Evolutionary conservation across 345 rosid species (phyloP).

Genomic region (Combretum micranthum): DNA sequence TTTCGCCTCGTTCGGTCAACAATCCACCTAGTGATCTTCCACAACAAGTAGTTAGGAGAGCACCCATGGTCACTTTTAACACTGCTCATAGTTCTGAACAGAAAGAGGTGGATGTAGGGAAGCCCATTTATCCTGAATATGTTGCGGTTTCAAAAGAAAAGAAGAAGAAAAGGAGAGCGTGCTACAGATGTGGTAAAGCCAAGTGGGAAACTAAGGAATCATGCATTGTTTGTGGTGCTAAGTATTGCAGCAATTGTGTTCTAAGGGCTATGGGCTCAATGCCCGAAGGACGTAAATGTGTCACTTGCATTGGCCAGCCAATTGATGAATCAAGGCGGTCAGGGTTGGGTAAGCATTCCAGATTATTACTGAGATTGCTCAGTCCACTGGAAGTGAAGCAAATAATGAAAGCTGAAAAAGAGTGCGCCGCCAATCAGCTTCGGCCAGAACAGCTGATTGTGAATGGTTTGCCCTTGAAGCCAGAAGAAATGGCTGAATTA

Average conservation of each 20-base stretch:
- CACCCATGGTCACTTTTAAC: conserved; percentile 73
- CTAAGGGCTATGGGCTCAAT: conserved; percentile 99
- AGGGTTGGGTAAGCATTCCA: conserved; percentile 70
- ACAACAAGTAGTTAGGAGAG: conserved; percentile 32
- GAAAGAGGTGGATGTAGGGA: conserved; percentile 40
- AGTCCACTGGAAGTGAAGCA: conserved; percentile 96
- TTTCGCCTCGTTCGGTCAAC: conserved; percentile 55
- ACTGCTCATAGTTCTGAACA: conserved; percentile 43
- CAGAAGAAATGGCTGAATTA: conserved; percentile 86
- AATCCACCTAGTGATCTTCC: conserved; percentile 30
- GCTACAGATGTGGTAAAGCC: conserved; percentile 76
- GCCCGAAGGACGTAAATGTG: conserved; percentile 99
- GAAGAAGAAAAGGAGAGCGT: conserved; percentile 55
- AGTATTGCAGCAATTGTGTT: conserved; percentile 87
- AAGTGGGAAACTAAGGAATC: conserved; percentile 97
- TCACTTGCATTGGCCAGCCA: conserved; percentile 69
- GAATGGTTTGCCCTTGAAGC: conserved; percentile 72
- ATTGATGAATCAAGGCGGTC: conserved; percentile 81
- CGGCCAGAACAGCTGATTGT: conserved; percentile 88
- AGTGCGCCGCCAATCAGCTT: conserved; percentile 89
- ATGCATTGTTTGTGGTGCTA: conserved; percentile 87
- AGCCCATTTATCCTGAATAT: conserved; percentile 42
- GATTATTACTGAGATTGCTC: conserved; percentile 69
- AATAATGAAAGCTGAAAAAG: conserved; percentile 96
- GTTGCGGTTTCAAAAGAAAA: conserved; percentile 53